A percentile compares a stretch with the other conserved stretches of the same genome.
phyloP scores from a whole-genome alignment of 1,284 basidiomycete species.

The Boletus holoroseus region DNA sequence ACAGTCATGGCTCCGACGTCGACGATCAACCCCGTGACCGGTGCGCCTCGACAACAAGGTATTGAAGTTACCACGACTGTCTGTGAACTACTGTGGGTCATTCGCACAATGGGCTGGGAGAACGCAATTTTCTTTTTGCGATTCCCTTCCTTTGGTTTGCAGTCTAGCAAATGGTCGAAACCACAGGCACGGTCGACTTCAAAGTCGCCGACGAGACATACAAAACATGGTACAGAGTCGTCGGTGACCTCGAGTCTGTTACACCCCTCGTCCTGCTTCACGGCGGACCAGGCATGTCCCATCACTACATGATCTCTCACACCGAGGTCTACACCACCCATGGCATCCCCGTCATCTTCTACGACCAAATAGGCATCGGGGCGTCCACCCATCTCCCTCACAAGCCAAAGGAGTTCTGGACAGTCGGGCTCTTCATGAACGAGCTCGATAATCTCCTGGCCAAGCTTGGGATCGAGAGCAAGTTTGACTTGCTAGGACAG shows the following conservation, averaged over 20 bases:
- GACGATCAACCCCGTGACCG: no score
- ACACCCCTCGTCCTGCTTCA: slow-evolving; percentile 36
- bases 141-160: not conserved
- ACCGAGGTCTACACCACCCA: slow-evolving; percentile 9
- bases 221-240: slow-evolving; percentile 34
- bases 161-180: slow-evolving; percentile 15
- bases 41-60: no score
- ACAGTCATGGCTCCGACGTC: no score
- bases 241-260: slow-evolving; percentile 28
- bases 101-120: not conserved
- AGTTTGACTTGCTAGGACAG: slow-evolving; percentile 27
- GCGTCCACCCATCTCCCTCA: slow-evolving; percentile 23
- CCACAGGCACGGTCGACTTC: slow-evolving; percentile 24
- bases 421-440: slow-evolving; percentile 8
- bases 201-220: slow-evolving; percentile 23
- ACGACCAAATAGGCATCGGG: slow-evolving; percentile 30
- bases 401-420: slow-evolving; percentile 26
- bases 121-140: not conserved
- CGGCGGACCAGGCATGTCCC: slow-evolving; percentile 34
- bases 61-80: not conserved
- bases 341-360: slow-evolving; percentile 28
- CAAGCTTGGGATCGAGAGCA: slow-evolving; percentile 14
- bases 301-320: slow-evolving; percentile 23
- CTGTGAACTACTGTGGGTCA: not conserved
- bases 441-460: slow-evolving; percentile 22